phyloP scores from a whole-genome alignment of 83 land plant species.

The Picea engelmannii region DNA sequence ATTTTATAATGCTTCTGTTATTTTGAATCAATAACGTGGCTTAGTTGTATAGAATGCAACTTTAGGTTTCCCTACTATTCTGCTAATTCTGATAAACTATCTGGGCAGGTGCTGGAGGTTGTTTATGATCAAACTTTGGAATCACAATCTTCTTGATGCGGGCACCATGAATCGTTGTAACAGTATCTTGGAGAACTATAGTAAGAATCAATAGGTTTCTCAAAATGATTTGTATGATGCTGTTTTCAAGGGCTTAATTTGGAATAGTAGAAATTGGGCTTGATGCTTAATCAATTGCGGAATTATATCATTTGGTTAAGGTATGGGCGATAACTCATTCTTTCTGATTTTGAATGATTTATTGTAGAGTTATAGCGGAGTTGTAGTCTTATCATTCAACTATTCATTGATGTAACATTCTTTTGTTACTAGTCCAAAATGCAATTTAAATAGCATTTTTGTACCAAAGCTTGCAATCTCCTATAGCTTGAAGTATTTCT shows the following conservation, averaged over 20 bases:
- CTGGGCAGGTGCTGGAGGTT: conserved; percentile 75
- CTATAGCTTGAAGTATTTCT: not conserved
- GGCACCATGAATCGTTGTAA: conserved; percentile 68
- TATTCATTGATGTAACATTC: conserved; percentile 21
- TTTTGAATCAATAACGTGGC: conserved; percentile 5
- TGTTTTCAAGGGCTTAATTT: conserved; percentile 2
- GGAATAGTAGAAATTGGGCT: conserved; percentile 6
- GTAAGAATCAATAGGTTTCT: conserved; percentile 11
- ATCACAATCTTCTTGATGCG: conserved; percentile 76
- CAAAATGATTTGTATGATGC: not conserved
- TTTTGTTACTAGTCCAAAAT: conserved; percentile 12
- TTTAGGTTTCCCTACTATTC: conserved; percentile 1
- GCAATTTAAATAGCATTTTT: not conserved
- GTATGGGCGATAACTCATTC: conserved; percentile 12
- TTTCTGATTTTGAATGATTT: conserved; percentile 17
- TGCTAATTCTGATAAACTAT: not conserved
- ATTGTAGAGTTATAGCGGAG: not conserved
- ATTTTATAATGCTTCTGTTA: not conserved
- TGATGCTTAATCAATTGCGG: conserved; percentile 5
- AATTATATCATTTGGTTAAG: conserved; percentile 7
- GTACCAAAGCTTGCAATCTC: not conserved
- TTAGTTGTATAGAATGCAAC: not conserved
- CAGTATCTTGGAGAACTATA: conserved; percentile 36
- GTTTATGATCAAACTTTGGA: conserved; percentile 80
- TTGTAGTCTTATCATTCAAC: conserved; percentile 8